Conservation (phyloP, 495 filamentous ascomycete genomes). For the Durotheca rogersii region DNA sequence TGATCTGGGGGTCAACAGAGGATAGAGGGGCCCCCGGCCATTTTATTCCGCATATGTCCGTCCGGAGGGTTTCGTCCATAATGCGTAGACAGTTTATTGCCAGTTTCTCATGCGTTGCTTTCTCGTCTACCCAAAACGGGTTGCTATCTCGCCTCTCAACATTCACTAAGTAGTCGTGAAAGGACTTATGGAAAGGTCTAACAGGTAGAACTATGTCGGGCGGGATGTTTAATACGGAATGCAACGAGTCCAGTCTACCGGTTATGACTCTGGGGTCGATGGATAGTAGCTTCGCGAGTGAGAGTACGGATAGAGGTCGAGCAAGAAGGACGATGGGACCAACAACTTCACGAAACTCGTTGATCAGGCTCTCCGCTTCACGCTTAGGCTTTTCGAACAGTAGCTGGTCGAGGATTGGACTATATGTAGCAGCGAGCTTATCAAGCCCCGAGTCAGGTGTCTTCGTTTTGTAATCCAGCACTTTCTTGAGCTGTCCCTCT, state of each 20-base stretch:
- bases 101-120: slow-evolving; percentile 36
- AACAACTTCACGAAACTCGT: slow-evolving; percentile 27
- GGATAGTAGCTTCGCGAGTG: slow-evolving; percentile 28
- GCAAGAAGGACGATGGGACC: slow-evolving; percentile 35
- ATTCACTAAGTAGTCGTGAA: slow-evolving; percentile 55
- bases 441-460: slow-evolving; percentile 11
- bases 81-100: slow-evolving; percentile 39
- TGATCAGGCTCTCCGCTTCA: slow-evolving; percentile 10
- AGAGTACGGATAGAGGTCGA: slow-evolving; percentile 32
- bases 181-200: slow-evolving; percentile 51
- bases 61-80: slow-evolving; percentile 34
- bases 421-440: slow-evolving; percentile 32
- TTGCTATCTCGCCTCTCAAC: slow-evolving; percentile 29
- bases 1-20: slow-evolving; percentile 16
- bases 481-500: slow-evolving; percentile 24
- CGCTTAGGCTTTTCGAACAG: background rate
- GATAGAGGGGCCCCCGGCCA: slow-evolving; percentile 30
- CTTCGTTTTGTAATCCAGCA: background rate
- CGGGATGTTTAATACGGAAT: slow-evolving; percentile 41
- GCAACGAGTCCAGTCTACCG: slow-evolving; percentile 30
- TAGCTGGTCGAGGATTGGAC: slow-evolving; percentile 27
- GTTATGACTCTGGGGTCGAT: slow-evolving; percentile 13
- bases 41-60: slow-evolving; percentile 43
- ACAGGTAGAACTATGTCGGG: slow-evolving; percentile 31
- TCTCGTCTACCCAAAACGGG: slow-evolving; percentile 44